Evolutionary conservation across 202 grass and related monocot genomes (phyloP).

Genomic region (Schoenoplectus tabernaemontani): DNA sequence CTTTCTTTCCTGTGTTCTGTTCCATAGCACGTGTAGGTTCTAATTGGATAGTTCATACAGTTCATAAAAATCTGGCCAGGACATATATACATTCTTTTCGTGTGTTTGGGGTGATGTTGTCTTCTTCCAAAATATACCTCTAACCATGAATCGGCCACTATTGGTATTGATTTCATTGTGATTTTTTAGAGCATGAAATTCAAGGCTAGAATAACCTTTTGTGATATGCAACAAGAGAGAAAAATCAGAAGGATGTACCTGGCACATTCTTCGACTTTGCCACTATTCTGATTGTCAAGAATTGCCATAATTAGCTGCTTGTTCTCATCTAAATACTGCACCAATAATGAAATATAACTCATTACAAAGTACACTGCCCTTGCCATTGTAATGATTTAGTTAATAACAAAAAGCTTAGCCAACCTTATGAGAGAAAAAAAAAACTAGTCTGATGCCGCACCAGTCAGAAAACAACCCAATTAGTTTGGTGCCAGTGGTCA

Average conservation of each 20-base stretch:
- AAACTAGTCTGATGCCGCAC: neutral
- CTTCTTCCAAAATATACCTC: neutral
- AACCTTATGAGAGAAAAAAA: neutral
- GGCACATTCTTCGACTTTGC: slow-evolving; percentile 81
- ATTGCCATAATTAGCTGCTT: slow-evolving; percentile 91
- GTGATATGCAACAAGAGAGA: neutral
- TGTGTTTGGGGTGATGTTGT: neutral
- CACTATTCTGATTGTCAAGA: slow-evolving; percentile 89
- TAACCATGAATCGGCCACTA: neutral
- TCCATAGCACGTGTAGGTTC: neutral
- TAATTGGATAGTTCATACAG: neutral
- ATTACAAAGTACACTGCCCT: neutral
- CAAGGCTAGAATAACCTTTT: neutral
- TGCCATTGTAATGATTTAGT: neutral
- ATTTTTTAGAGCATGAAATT: neutral
- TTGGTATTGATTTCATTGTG: neutral
- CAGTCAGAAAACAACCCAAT: neutral
- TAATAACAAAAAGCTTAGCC: neutral
- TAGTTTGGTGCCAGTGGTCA: neutral
- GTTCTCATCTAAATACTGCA: slow-evolving; percentile 97
- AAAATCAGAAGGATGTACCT: slow-evolving; percentile 33
- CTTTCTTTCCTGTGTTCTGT: neutral
- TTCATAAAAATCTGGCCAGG: neutral
- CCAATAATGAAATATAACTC: slow-evolving; percentile 21
- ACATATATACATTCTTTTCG: neutral